A percentile compares a stretch with the other conserved stretches of the same genome.
Evolutionary conservation across 2,329 filamentous ascomycete genomes (phyloP).

Genomic region (Colletotrichum australisinense): DNA sequence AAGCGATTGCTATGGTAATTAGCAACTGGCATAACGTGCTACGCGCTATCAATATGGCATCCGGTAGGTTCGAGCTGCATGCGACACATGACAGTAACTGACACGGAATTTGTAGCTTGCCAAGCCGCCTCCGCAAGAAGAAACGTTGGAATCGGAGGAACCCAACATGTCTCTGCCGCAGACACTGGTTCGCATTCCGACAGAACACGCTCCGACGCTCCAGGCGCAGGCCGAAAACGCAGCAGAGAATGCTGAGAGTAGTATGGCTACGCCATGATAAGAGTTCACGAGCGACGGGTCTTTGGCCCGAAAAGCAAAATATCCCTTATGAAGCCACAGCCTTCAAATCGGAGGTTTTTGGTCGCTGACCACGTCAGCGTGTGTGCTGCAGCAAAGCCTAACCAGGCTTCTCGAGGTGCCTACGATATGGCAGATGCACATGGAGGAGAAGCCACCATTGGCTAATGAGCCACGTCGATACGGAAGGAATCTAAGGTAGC

Average conservation of each 20-base stretch:
- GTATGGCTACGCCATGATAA: slow-evolving; percentile 12
- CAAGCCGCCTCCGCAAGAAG: slow-evolving; percentile 59
- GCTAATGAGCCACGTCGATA: neutral
- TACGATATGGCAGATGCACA: neutral
- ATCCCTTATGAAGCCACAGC: neutral
- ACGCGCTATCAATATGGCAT: slow-evolving; percentile 87
- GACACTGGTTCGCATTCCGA: slow-evolving; percentile 86
- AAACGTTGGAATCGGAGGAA: slow-evolving; percentile 45
- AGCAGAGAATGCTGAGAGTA: slow-evolving; percentile 55
- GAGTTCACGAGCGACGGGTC: neutral
- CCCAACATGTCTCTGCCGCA: slow-evolving; percentile 70
- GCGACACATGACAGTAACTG: neutral
- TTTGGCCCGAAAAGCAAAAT: slow-evolving; percentile 7
- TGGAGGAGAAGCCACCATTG: neutral
- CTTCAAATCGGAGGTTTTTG: neutral
- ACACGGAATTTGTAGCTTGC: slow-evolving; percentile 64
- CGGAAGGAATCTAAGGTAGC: neutral
- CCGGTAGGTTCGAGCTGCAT: slow-evolving; percentile 64
- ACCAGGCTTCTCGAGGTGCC: neutral
- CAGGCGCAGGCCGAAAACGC: slow-evolving; percentile 69
- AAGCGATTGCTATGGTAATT: slow-evolving; percentile 85
- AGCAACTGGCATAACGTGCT: slow-evolving; percentile 91
- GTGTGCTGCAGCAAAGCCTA: too few species aligned
- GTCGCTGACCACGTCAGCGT: neutral
- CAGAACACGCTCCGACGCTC: slow-evolving; percentile 76